Evolutionary conservation across 345 rosid species (phyloP).

Genomic region (Dipteronia sinensis): DNA sequence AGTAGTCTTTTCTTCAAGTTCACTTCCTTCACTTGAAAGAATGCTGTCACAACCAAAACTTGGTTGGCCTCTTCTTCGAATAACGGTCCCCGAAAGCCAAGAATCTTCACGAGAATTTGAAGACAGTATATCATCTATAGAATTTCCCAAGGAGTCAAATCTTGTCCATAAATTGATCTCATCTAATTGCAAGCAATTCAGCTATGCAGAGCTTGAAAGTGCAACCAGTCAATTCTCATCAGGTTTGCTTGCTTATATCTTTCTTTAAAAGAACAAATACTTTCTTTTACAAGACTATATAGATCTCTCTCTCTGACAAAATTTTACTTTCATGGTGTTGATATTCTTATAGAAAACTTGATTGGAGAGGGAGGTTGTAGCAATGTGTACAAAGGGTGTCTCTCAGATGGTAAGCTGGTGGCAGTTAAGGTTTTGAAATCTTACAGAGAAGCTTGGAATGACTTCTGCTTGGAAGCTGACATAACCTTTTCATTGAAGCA

Average conservation of each 20-base stretch:
- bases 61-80: constrained; percentile 50
- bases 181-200: constrained; percentile 43
- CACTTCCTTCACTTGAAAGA: constrained; percentile 10
- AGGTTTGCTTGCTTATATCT: constrained; percentile 27
- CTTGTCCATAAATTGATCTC: background rate
- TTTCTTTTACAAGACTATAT: constrained; percentile 1
- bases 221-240: constrained; percentile 49
- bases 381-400: constrained; percentile 50
- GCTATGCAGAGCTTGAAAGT: constrained; percentile 35
- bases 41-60: constrained; percentile 19
- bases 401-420: constrained; percentile 38
- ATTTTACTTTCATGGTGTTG: background rate
- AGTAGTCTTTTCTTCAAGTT: constrained; percentile 8
- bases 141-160: background rate
- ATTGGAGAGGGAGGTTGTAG: constrained; percentile 60
- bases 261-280: background rate
- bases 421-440: constrained; percentile 51
- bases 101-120: constrained; percentile 29
- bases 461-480: constrained; percentile 44
- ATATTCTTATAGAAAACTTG: constrained; percentile 37
- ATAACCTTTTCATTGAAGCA: constrained; percentile 44
- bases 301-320: background rate
- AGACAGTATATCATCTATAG: background rate
- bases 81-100: constrained; percentile 14
- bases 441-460: constrained; percentile 43